Base-by-base conservation (phyloP, 148 eudicot species). In the Nepenthes gracilis region DNA sequence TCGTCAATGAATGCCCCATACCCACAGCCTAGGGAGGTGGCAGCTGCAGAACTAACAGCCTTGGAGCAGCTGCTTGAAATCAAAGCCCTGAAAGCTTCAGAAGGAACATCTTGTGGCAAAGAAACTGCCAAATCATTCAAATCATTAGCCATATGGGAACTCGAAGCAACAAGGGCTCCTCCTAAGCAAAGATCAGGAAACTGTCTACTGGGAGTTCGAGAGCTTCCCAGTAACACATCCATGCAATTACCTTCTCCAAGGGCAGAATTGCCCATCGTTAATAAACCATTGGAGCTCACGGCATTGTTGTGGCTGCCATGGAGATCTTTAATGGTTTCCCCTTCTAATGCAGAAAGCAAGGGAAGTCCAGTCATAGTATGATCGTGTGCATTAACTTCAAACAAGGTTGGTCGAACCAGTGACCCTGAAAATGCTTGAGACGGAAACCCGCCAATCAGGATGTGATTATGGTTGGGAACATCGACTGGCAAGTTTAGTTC, bases 281-380 rank as follows among this genome's bases (percentile, higher is more conserved):
- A 13, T 33, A 35, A 14, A 63, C 69, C 65, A 55, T 62, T 50
- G 47, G 68, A 58, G 49, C 12, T 62, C 38, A 63, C 53, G 58
- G 33, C 43, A 0, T 23, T 23, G 23, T 23, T 23, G 23, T 23
- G 23, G 51, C 49, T 56, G 2, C 54, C 15, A 47, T 36, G 72
- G 65, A 61, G 60, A 23, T 23, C 23, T 35, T 60, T 36, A 36
- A 59, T 68, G 61, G 62, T 62, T 67, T 60, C 61, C 50, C 71
- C 83, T 49, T 71, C 79, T 33, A 68, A 37, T 49, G 71, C 58
- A 7, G 80, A 55, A 60, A 73, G 79, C 10, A 55, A 49, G 13
- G 93, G 90, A 59, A 79, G 70, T 35, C 77, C 83, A 52, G 63
- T 55, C 72, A 79, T 78, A 13, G 63, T 36, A 12, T 80, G 71